Conservation (phyloP, 2,329 filamentous ascomycete genomes). For the Penicillium sp. region DNA sequence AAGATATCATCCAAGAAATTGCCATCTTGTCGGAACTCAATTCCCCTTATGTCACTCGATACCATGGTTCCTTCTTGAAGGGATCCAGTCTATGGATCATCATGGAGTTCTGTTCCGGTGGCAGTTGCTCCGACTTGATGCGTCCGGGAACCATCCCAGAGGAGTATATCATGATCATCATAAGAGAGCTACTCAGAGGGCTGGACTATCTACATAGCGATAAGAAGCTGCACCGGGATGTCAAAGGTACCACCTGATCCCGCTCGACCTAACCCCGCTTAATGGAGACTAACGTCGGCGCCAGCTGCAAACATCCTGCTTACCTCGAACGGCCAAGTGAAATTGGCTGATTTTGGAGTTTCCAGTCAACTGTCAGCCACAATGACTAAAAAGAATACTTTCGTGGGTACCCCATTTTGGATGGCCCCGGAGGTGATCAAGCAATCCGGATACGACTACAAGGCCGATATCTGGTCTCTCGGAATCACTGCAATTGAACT, state of each 20-base stretch:
- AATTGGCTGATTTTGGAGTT: slow-evolving; percentile 92
- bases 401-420: too few species aligned
- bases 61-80: slow-evolving; percentile 93
- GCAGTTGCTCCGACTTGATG: slow-evolving; percentile 91
- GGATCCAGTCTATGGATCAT: slow-evolving; percentile 97
- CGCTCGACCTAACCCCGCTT: too few species aligned
- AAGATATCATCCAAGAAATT: slow-evolving; percentile 98
- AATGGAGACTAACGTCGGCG: slow-evolving; percentile 15
- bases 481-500: slow-evolving; percentile 90
- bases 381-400: slow-evolving; percentile 99
- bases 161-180: slow-evolving; percentile 93
- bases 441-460: slow-evolving; percentile 94
- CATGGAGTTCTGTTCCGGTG: slow-evolving; percentile 97
- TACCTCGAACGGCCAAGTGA: slow-evolving; percentile 84
- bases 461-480: slow-evolving; percentile 97
- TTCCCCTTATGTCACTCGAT: slow-evolving; percentile 96
- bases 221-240: slow-evolving; percentile 90
- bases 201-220: slow-evolving; percentile 92
- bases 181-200: slow-evolving; percentile 78
- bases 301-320: slow-evolving; percentile 86
- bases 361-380: slow-evolving; percentile 92
- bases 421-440: too few species aligned
- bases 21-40: slow-evolving; percentile 92
- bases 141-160: slow-evolving; percentile 85
- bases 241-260: slow-evolving; percentile 65